Conservation (phyloP, 1,139 yeast species). For the Debaryomyces subglobosus region DNA sequence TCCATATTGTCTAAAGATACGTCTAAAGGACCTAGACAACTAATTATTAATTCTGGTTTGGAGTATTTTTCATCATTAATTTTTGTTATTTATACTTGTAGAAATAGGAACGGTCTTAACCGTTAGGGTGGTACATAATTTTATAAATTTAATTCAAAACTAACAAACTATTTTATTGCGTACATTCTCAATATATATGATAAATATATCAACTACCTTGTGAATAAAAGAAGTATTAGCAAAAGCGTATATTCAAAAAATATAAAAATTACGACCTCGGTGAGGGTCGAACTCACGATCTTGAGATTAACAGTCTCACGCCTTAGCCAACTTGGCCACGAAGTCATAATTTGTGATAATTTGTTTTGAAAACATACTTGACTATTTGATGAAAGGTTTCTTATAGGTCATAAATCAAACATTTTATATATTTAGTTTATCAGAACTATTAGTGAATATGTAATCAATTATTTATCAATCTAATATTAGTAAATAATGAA, state of each 20-base stretch:
- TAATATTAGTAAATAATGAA: not conserved
- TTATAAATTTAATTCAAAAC: not conserved
- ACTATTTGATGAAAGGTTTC: not conserved
- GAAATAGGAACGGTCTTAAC: not conserved
- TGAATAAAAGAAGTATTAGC: no score
- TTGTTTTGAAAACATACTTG: not conserved
- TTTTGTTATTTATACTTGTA: not conserved
- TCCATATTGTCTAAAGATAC: slow-evolving; percentile 52
- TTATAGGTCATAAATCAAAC: no score
- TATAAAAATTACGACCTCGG: slow-evolving; percentile 35
- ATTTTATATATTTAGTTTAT: not conserved
- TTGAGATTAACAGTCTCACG: slow-evolving; percentile 57
- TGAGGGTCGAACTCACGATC: slow-evolving; percentile 52
- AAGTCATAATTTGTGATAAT: slow-evolving; percentile 28
- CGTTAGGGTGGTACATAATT: not conserved
- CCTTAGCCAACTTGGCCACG: slow-evolving; percentile 63
- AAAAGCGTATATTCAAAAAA: not conserved
- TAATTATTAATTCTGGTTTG: not conserved
- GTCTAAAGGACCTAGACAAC: slow-evolving; percentile 38
- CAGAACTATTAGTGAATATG: not conserved
- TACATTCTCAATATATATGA: not conserved
- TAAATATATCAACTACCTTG: no score
- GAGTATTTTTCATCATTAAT: not conserved
- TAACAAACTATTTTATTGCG: not conserved
- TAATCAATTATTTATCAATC: not conserved